Base-by-base conservation (phyloP, 148 eudicot species). In the Silene uniflora region DNA sequence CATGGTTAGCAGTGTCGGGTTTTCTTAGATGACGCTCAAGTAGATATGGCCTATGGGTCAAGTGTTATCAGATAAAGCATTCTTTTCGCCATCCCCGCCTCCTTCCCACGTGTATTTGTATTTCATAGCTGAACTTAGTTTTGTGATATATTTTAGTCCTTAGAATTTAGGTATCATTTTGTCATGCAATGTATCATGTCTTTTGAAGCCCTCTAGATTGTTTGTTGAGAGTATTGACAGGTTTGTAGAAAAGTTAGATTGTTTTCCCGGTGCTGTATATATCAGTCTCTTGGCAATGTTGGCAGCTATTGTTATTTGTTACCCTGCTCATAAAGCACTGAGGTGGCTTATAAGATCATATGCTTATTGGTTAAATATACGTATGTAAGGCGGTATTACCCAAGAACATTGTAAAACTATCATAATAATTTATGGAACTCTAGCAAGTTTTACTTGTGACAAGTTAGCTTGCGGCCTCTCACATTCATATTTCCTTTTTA, bases 131-230 rank as follows among this genome's bases (percentile, higher is more conserved):
- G 58, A 46, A 16, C 58, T 11, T 69, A 69, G 58, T 21, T 44
- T 69, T 69, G 72, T 69, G 72, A 69, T 19, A 4, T 69, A 69
- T 47, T 46, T 18, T 69, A 47, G 72, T 44, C 55, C 58, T 21
- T 69, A 47, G 58, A 46, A 49, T 55, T 13, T 69, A 46, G 58
- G 72, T 11, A 10, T 39, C 7, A 39, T 18, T 18, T 52, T 67
- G 35, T 32, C 35, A 32, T 32, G 71, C 23, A 67, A 39, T 13
- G 24, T 42, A 67, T 67, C 10, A 67, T 39, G 55, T 42, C 52
- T 52, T 39, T 18, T 67, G 47, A 39, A 67, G 71, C 54, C 71
- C 68, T n/a, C 54, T 42, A 67, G 54, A n/a, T 67, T 67, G 54
- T 67, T 67, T 27, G 29, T 67, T 39, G 49, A 17, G 49, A 35